Percentiles rank a stretch among this genome's conserved stretches.
Conservation (phyloP, 495 filamentous ascomycete genomes). For the Ramalina intermedia region DNA sequence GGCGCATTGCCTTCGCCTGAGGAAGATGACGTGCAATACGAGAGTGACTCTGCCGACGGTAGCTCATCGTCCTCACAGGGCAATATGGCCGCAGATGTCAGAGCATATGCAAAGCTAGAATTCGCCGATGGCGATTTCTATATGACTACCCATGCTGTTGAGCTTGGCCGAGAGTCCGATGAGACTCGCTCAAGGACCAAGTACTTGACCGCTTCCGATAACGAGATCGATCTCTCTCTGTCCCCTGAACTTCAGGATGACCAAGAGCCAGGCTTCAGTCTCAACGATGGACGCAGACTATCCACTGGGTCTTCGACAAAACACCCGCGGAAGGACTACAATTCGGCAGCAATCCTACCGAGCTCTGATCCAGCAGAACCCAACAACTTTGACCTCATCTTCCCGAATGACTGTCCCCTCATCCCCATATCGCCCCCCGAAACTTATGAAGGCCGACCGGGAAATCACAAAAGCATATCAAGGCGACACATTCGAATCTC, state of each 20-base stretch:
- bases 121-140: slow-evolving; percentile 62
- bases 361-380: no score
- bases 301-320: no score
- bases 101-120: slow-evolving; percentile 55
- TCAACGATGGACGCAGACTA: no score
- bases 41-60: background rate
- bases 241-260: background rate
- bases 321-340: no score
- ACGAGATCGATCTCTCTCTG: background rate
- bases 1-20: background rate
- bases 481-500: slow-evolving; percentile 71
- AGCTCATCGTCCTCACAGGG: background rate
- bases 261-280: no score
- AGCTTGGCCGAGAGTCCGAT: slow-evolving; percentile 37
- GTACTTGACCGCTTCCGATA: no score
- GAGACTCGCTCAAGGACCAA: background rate
- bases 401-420: background rate
- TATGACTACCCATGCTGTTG: slow-evolving; percentile 51
- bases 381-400: no score
- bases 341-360: no score
- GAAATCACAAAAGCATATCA: slow-evolving; percentile 53
- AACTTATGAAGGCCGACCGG: slow-evolving; percentile 40
- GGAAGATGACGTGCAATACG: background rate
- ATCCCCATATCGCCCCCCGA: slow-evolving; percentile 54
- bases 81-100: slow-evolving; percentile 18